Evolutionary conservation across 2,329 filamentous ascomycete genomes (phyloP).

Genomic region (Berkeleyomyces rouxiae): DNA sequence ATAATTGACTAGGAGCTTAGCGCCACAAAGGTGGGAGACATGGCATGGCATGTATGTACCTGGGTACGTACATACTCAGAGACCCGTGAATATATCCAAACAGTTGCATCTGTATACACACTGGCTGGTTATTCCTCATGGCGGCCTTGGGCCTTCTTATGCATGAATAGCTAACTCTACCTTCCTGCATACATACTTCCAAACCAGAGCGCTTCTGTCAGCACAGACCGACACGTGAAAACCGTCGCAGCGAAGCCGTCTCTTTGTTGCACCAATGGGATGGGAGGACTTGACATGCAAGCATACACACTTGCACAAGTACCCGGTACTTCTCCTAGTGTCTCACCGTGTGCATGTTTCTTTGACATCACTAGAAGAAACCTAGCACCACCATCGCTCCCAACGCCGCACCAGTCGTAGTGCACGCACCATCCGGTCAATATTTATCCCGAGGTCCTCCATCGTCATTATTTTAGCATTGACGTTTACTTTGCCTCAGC

Average conservation of each 20-base stretch:
- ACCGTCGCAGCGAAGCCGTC: background rate
- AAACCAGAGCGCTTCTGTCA: background rate
- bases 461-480: constrained; percentile 1
- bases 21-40: background rate
- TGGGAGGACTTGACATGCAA: no score
- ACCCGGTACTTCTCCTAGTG: background rate
- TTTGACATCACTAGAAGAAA: background rate
- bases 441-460: constrained; percentile 1
- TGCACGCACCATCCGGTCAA: constrained; percentile 1
- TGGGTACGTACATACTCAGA: background rate
- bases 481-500: background rate
- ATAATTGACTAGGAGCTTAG: background rate
- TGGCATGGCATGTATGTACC: background rate
- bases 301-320: no score
- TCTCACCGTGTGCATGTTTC: background rate
- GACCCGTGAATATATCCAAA: no score
- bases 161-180: background rate
- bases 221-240: background rate
- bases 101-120: no score
- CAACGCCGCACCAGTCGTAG: background rate
- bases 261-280: background rate
- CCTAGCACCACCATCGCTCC: background rate
- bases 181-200: background rate
- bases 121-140: no score
- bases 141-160: background rate